These are phyloP conservation scores for Quercus agrifolia DNA, from an alignment of 306 rosid genomes.

Conservation along the genomic window DNA sequence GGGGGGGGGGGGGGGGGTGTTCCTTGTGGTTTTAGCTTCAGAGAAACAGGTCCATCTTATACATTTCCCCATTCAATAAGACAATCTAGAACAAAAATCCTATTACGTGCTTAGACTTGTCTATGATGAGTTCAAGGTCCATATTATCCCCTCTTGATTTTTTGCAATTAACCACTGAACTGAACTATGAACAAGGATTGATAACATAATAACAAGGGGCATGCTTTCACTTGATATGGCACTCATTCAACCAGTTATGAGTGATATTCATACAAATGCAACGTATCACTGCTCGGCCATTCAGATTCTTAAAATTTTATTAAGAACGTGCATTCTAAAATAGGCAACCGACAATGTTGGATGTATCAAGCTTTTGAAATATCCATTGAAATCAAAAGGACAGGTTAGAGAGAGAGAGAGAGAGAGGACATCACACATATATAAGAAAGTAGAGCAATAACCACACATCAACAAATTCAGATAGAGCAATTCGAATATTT, in stretches of 20 bases:
- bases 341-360: not conserved
- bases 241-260: not conserved
- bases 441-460: not conserved
- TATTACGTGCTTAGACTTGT: not conserved
- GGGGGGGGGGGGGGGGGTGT: too few species aligned
- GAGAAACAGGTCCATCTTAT: too few species aligned
- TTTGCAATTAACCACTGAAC: not conserved
- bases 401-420: not conserved
- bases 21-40: too few species aligned
- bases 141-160: not conserved
- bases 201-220: not conserved
- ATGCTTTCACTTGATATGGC: not conserved
- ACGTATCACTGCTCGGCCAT: not conserved
- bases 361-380: not conserved
- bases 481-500: not conserved
- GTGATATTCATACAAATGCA: not conserved
- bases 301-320: not conserved
- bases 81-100: not conserved
- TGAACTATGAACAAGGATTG: not conserved
- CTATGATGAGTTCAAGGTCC: not conserved
- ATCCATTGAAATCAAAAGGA: not conserved
- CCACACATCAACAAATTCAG: not conserved
- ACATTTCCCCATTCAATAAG: too few species aligned
- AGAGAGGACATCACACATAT: too few species aligned
- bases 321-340: not conserved